phyloP scores from a whole-genome alignment of 1,284 basidiomycete species.

The Cryptococcus maquisensis region DNA sequence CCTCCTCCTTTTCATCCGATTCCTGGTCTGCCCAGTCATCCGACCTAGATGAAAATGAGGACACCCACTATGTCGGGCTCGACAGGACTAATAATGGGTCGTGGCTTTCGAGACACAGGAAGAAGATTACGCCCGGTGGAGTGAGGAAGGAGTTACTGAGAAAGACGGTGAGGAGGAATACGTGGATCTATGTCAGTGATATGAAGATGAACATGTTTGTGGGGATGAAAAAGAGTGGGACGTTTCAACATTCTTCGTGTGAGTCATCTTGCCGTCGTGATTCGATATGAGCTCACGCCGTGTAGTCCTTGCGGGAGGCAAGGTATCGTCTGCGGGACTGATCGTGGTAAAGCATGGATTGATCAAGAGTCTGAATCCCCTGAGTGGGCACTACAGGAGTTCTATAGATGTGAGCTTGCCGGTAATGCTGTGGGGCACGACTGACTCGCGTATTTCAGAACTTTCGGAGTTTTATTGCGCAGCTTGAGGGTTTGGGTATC shows the following conservation, averaged over 20 bases:
- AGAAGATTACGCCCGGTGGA: constrained; percentile 56
- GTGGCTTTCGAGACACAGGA: constrained; percentile 49
- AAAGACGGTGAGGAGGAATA: constrained; percentile 60
- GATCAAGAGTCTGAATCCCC: constrained; percentile 62
- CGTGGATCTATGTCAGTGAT: constrained; percentile 65
- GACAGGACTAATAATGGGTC: constrained; percentile 44
- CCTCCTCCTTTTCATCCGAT: constrained; percentile 12
- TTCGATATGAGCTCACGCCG: constrained; percentile 10
- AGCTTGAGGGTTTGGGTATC: constrained; percentile 57
- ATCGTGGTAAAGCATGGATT: constrained; percentile 64
- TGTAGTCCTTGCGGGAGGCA: constrained; percentile 43
- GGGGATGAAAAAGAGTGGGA: constrained; percentile 64
- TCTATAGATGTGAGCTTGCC: constrained; percentile 51
- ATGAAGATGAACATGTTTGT: constrained; percentile 60
- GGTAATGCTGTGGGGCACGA: neutral
- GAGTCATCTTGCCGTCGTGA: constrained; percentile 45
- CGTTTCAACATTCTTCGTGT: constrained; percentile 66
- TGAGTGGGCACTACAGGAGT: constrained; percentile 65
- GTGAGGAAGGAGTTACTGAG: constrained; percentile 58
- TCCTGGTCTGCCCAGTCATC: constrained; percentile 24
- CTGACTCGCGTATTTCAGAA: constrained; percentile 49
- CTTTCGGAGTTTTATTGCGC: constrained; percentile 61
- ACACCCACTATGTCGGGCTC: constrained; percentile 55
- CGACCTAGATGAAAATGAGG: constrained; percentile 47
- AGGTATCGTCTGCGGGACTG: constrained; percentile 61